Base-by-base conservation (phyloP, 2,329 filamentous ascomycete genomes). In the Ophiostoma perfectum region DNA sequence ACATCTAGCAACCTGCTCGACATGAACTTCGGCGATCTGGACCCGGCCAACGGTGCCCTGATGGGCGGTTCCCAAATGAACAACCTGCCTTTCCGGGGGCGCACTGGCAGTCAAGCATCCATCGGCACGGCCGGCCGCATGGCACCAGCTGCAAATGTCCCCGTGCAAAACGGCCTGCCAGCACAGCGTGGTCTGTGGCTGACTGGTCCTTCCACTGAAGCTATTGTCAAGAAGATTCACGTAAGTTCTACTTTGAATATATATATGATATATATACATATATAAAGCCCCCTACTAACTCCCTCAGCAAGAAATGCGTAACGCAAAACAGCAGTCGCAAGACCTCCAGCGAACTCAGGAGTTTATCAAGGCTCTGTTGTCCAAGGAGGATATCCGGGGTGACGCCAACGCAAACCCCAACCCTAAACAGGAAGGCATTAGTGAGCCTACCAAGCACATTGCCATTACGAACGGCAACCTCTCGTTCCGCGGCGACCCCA, bases 1-100 rank as follows among this genome's bases (percentile, higher is more conserved):
- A 85, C 89, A 11, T 86, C 88, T 8, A 91, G 86, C 73, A 96
- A 91, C 75, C 86, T 93, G 64, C 79, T 96, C 73, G 93, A 97
- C 75, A 88, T 97, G 80, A 96, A 90, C 75, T 96, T 97, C 80
- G 92, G 92, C 64, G 94, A 98, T 74, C 82, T 98, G 42, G 93
- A 97, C 75, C 91, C 92, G 4, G 86, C 90, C 38, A 90, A 91
- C 71, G 87, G 87, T 70, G 85, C 86, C 44, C 86, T 93, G 78
- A 85, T 94, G 60, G 60, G 14, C 79, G 86, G 90, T 71, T 86
- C 87, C 5, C 84, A 73, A 64, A 70, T 88, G 5, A 84, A 86
- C 66, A 86, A 88, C 49, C 84, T 90, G 70, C 88, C 91, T 70
- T 84, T 90, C 75, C 86, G 91, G 70, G 90, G 89, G 8, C 86